Percentiles rank a stretch among this genome's conserved stretches.
phyloP scores from a whole-genome alignment of 352 stramenopile species.

The Phytophthora hybrid region DNA sequence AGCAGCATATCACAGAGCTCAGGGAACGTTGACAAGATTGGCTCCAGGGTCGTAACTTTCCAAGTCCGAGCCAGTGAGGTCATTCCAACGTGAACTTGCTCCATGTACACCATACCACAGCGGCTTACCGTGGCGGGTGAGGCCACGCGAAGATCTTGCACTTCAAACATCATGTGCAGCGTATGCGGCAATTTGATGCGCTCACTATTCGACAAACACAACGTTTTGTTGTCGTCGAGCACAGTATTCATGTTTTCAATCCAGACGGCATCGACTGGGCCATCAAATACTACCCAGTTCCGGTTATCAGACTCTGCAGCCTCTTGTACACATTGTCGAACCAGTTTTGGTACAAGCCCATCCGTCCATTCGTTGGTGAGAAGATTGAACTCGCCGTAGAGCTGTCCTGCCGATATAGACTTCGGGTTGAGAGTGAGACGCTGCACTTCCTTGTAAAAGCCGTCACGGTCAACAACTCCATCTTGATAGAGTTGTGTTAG shows the following conservation, averaged over 20 bases:
- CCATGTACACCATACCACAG: slow-evolving; percentile 95
- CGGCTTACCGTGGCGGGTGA: slow-evolving; percentile 91
- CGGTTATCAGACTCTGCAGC: slow-evolving; percentile 81
- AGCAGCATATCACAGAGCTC: slow-evolving; percentile 79
- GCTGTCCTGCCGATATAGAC: slow-evolving; percentile 95
- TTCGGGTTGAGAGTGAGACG: slow-evolving; percentile 94
- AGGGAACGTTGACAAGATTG: slow-evolving; percentile 54
- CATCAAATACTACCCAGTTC: slow-evolving; percentile 94
- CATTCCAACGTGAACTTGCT: slow-evolving; percentile 88
- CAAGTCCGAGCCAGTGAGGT: slow-evolving; percentile 79
- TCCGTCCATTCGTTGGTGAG: slow-evolving; percentile 97
- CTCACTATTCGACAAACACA: slow-evolving; percentile 89
- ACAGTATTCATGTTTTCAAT: slow-evolving; percentile 95
- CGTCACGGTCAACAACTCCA: slow-evolving; percentile 83
- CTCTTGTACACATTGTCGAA: slow-evolving; percentile 89
- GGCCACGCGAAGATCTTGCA: slow-evolving; percentile 90
- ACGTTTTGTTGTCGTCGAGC: slow-evolving; percentile 90
- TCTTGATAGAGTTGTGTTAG: slow-evolving; percentile 82
- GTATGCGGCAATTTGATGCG: slow-evolving; percentile 88
- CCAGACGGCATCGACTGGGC: slow-evolving; percentile 92
- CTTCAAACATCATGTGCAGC: slow-evolving; percentile 95
- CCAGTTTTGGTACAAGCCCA: slow-evolving; percentile 92
- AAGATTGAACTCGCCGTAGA: slow-evolving; percentile 95
- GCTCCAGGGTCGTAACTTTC: slow-evolving; percentile 78
- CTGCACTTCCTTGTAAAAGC: slow-evolving; percentile 91